Base-by-base conservation (phyloP, 805 yeast genomes). In the Grigorovia humatica region DNA sequence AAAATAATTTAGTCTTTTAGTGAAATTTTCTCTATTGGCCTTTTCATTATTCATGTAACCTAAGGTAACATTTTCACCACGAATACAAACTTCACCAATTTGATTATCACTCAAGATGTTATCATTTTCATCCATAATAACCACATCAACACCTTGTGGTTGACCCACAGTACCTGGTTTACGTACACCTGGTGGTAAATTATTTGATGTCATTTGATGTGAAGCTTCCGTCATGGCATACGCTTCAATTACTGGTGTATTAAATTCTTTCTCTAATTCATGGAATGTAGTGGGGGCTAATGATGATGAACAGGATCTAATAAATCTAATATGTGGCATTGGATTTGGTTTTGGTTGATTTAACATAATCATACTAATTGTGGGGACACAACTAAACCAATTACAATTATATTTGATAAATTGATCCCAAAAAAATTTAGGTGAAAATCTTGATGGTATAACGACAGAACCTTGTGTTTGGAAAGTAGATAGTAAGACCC, bases 141-240 rank as follows among this genome's bases (percentile, higher is more conserved):
- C 79, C 29, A 82, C 74, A 49, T 80, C 78, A 9, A 82, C 86
- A 40, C 88, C 88, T 58, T 80, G 83, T 9, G 87, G 85, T 53
- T 76, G 80, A 4, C 88, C 88, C 20, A 83, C 88, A 5, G 88
- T 81, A 15, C 88, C 88, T 9, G 88, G 79, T 66, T 77, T 79
- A 55, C 87, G 73, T 54, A 74, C 65, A 13, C 82, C 83, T 11
- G 84, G 82, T 41, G 87, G 86, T 44, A 82, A 66, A 56, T 78
- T 75, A 65, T 83, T 83, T 2, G 88, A 82, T 11, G 86, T 80
- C 82, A 83, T 84, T 65, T 83, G 88, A 64, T 83, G 89, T n/a
- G 86, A 75, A 1, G 87, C 87, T 62, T 83, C 90, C 1, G 89
- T 83, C 88, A 83, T 83, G 4, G 88, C 89, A 61, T 83, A 83